Conservation (phyloP, 129 eudicot species). For the Pittosporum tobira region DNA sequence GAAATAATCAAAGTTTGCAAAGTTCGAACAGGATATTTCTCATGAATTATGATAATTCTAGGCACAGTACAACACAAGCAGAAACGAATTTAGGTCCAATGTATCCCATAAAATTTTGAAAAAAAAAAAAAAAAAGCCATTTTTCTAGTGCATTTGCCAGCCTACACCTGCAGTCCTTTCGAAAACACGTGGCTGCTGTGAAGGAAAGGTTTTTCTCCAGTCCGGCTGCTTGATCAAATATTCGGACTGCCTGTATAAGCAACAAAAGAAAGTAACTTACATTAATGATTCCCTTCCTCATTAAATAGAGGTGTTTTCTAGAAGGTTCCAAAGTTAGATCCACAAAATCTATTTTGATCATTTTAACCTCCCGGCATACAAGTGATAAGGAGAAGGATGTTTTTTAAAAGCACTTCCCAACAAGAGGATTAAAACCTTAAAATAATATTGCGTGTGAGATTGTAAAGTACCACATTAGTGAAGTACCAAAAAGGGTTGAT, state of each 20-base stretch:
- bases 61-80: too few species aligned
- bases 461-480: not conserved
- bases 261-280: not conserved
- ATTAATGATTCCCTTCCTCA: not conserved
- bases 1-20: too few species aligned
- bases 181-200: constrained; percentile 51
- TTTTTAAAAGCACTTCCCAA: too few species aligned
- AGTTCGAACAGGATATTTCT: too few species aligned
- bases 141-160: constrained; percentile 34
- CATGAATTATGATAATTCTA: not conserved
- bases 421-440: not conserved
- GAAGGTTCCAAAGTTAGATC: not conserved
- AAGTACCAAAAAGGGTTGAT: too few species aligned
- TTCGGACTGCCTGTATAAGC: constrained; percentile 44
- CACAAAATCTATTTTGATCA: not conserved
- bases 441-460: not conserved
- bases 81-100: not conserved
- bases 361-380: not conserved
- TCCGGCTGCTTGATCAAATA: constrained; percentile 61
- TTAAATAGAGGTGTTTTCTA: not conserved
- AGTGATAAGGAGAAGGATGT: not conserved
- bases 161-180: constrained; percentile 35
- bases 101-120: too few species aligned
- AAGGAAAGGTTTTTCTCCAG: constrained; percentile 52
- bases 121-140: not conserved